Evolutionary conservation across 768 basidiomycete genomes (phyloP), one percentile per base, ranked within the genome.

Genomic region (Serendipita sp.): DNA sequence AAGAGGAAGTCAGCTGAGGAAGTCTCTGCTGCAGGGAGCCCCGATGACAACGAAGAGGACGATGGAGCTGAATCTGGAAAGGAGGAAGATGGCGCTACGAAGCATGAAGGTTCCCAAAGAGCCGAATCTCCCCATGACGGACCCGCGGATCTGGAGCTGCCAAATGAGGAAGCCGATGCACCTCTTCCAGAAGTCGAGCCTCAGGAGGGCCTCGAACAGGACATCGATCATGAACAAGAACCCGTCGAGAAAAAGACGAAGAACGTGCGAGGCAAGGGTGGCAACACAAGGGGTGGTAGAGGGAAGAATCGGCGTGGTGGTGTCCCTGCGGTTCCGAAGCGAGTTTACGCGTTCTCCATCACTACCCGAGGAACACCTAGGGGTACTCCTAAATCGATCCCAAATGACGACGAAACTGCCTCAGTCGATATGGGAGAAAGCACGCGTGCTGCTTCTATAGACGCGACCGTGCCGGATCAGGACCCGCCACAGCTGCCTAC

Each of bases 361-460:
- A 50, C 6, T n/a, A 60, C 55, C 18, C 55, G 55, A 10, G 55
- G 55, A n/a, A 60, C 55, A 60, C 55, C 55, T 60, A 10, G 55
- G 8, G 55, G 55, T 27, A 60, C 55, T 31, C 55, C 55, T 34
- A 60, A 60, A 36, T 37, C 36, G 27, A 37, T 60, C 29, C 55
- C 55, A 37, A 27, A n/a, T 8, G 55, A 60, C 18, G 55, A 60
- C 8, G 55, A 60, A 4, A 33, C 55, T 37, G 36, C 16, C 4
- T 60, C 55, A n/a, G 29, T 60, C 18, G 55, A 60, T n/a, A 50
- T 50, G 48, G 40, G 40, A 40, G 40, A 40, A 40, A 40, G 40
- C 40, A 40, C 40, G 40, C 40, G 29, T 50, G 48, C 5, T 50
- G 48, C n/a, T 5, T 50, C 48, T 31, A 50, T 50, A 5, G 18